Evolutionary conservation across 495 filamentous ascomycete genomes (phyloP).

Genomic region (Achaetomiella virescens): DNA sequence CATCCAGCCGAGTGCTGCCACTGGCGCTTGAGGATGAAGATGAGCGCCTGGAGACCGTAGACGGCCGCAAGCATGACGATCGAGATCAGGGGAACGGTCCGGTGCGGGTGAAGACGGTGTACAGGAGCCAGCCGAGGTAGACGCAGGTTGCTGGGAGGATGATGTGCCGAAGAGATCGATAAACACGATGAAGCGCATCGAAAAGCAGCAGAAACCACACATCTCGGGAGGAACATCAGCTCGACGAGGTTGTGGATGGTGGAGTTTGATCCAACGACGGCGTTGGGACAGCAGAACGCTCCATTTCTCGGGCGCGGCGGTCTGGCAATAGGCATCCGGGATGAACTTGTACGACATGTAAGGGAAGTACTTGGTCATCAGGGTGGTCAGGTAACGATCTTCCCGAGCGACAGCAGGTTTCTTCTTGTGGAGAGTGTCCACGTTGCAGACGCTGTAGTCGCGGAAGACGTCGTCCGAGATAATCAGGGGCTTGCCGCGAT

Average conservation of each 20-base stretch:
- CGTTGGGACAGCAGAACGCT: slow-evolving; percentile 87
- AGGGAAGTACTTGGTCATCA: slow-evolving; percentile 98
- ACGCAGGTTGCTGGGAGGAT: slow-evolving; percentile 87
- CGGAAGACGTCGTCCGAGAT: slow-evolving; percentile 79
- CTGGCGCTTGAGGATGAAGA: slow-evolving; percentile 92
- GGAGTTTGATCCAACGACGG: slow-evolving; percentile 97
- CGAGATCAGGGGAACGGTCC: slow-evolving; percentile 83
- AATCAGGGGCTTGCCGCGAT: slow-evolving; percentile 86
- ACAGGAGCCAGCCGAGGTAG: slow-evolving; percentile 87
- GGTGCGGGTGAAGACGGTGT: slow-evolving; percentile 60
- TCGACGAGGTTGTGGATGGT: slow-evolving; percentile 94
- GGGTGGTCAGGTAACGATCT: slow-evolving; percentile 93
- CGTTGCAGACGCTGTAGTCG: slow-evolving; percentile 79
- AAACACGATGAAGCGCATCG: slow-evolving; percentile 96
- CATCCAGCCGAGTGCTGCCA: slow-evolving; percentile 99
- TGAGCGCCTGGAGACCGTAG: slow-evolving; percentile 90
- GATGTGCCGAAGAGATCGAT: slow-evolving; percentile 88
- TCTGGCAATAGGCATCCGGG: slow-evolving; percentile 83
- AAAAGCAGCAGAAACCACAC: slow-evolving; percentile 98
- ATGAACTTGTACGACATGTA: slow-evolving; percentile 94
- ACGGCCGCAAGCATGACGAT: slow-evolving; percentile 82
- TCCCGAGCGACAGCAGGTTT: slow-evolving; percentile 94
- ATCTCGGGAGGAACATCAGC: slow-evolving; percentile 82
- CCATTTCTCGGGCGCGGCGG: slow-evolving; percentile 91
- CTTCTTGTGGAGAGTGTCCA: slow-evolving; percentile 98